Evolutionary conservation across 2,329 filamentous ascomycete genomes (phyloP), one percentile per base, ranked within the genome.

Genomic region (Botrytis medusae): DNA sequence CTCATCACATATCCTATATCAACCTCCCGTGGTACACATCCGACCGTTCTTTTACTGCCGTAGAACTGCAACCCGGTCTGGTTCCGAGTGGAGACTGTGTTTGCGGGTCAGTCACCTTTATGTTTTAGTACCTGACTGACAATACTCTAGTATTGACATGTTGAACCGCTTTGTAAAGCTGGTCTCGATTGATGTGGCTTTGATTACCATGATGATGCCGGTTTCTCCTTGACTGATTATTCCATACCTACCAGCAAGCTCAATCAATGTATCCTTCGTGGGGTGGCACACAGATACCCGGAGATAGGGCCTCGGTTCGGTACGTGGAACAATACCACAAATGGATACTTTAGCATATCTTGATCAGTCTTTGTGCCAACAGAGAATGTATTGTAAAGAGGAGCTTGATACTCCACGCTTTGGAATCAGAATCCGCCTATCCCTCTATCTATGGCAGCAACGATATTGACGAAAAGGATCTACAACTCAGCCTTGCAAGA

Each of bases 1-100:
- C 69, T 71, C 32, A 18, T 65, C 69, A 46, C 69, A 71, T 71
- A 46, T 71, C 25, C 5, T 71, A n/a, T 42, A 63, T n/a, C 57
- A 63, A 42, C 60, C 46, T 65, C 42, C 60, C 18, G 44, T 64
- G 34, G 34, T 51, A 69, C 67, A 64, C 9, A 64, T 42, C n/a
- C 57, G 18, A 42, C 10, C 5, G 22, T 70, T 48, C 34, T 22
- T 40, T 57, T 42, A 51, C 44, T 65, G 34, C 54, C n/a, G 60
- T 57, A 44, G 16, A 42, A 71, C 69, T 51, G 40, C 3, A 64
- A 22, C 25, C 46, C n/a, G 44, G 32, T 57, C 59, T 46, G 14
- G 14, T 40, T 51, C 44, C 44, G n/a, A 71, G 59, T 64, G n/a
- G 44, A 57, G 60, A 59, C 18, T 40, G 34, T 37, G n/a, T 65